These are phyloP conservation scores for Saccharata proteae DNA, from an alignment of 2,329 filamentous ascomycete genomes.

Conservation along the genomic window DNA sequence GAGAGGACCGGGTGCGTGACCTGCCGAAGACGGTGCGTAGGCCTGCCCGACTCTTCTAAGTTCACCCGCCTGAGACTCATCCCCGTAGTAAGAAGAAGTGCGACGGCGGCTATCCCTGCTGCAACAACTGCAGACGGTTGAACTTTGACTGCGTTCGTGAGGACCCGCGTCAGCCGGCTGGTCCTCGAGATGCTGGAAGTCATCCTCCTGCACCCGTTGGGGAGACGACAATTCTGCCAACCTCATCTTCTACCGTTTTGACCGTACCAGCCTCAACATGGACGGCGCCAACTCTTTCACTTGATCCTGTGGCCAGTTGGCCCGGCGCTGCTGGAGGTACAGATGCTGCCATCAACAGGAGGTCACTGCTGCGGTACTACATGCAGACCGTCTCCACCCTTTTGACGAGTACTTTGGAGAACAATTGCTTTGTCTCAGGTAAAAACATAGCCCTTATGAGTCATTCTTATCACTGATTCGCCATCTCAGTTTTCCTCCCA, in stretches of 20 bases:
- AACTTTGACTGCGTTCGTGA: slow-evolving; percentile 9
- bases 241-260: slow-evolving; percentile 6
- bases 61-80: background rate
- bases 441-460: background rate
- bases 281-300: slow-evolving; percentile 6
- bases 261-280: slow-evolving; percentile 5
- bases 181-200: background rate
- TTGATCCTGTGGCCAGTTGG: slow-evolving; percentile 6
- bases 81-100: slow-evolving; percentile 8
- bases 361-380: slow-evolving; percentile 6
- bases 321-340: slow-evolving; percentile 4
- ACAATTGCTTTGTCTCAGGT: slow-evolving; percentile 9
- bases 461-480: background rate
- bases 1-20: slow-evolving; percentile 9
- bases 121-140: slow-evolving; percentile 7
- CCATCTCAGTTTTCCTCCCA: slow-evolving; percentile 7
- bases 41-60: too few species aligned
- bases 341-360: slow-evolving; percentile 2
- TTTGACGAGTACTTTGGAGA: slow-evolving; percentile 7
- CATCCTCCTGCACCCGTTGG: background rate
- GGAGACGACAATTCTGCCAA: slow-evolving; percentile 5
- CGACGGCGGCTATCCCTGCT: slow-evolving; percentile 6
- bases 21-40: slow-evolving; percentile 8
- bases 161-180: slow-evolving; percentile 4
- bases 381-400: slow-evolving; percentile 8